phyloP scores from a whole-genome alignment of 371 early-diverging fungal genomes.

The Rhizopus stolonifer region DNA sequence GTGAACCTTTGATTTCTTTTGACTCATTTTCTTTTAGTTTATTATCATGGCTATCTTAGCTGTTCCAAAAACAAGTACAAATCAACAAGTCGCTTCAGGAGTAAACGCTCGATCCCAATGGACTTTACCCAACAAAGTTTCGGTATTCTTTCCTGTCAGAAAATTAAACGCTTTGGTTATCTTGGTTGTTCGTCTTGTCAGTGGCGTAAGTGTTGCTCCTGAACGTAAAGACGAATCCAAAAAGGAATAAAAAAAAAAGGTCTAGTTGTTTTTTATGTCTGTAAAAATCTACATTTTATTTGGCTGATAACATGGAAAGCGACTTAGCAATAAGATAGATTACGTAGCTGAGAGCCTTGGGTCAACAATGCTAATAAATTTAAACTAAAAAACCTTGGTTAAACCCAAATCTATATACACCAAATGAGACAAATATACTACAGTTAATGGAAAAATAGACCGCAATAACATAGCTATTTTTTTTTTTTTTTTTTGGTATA shows the following conservation, averaged over 20 bases:
- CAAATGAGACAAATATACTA: too few species aligned
- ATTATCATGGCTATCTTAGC: slow-evolving; percentile 56
- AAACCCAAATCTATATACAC: too few species aligned
- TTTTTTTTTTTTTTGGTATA: too few species aligned
- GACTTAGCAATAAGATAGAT: too few species aligned
- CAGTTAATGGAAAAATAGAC: too few species aligned
- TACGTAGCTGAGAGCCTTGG: too few species aligned
- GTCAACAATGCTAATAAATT: too few species aligned
- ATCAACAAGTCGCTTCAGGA: slow-evolving; percentile 30
- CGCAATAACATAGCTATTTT: too few species aligned
- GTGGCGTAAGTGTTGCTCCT: slow-evolving; percentile 41
- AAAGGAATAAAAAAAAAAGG: slow-evolving; percentile 14
- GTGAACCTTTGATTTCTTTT: slow-evolving; percentile 7
- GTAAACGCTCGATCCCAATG: slow-evolving; percentile 27
- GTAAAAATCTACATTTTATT: too few species aligned
- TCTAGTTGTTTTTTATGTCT: too few species aligned
- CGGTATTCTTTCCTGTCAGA: slow-evolving; percentile 47
- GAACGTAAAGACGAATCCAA: slow-evolving; percentile 32
- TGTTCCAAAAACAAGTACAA: slow-evolving; percentile 31
- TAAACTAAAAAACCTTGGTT: too few species aligned
- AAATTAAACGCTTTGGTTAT: slow-evolving; percentile 42
- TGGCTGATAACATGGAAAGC: too few species aligned
- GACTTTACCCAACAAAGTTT: slow-evolving; percentile 41
- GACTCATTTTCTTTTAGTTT: slow-evolving; percentile 27
- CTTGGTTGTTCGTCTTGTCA: slow-evolving; percentile 28